Evolutionary conservation across 2,329 filamentous ascomycete species (phyloP).

Genomic region (Trichoderma semiorbis): DNA sequence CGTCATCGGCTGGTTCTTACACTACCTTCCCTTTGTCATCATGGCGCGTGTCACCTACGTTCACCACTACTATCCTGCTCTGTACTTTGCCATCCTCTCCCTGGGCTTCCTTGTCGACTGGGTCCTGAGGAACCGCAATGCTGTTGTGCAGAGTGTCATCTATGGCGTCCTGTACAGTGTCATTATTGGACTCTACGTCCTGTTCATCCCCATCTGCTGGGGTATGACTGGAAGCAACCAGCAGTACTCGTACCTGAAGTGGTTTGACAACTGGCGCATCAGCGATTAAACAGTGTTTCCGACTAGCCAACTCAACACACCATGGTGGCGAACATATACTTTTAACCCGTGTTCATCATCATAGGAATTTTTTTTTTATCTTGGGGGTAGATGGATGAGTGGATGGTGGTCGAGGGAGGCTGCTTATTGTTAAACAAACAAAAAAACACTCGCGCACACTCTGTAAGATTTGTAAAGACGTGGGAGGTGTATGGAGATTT

Average conservation of each 20-base stretch:
- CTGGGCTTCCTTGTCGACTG: slow-evolving; percentile 89
- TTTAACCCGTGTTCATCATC: not conserved
- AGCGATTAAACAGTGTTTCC: slow-evolving; percentile 50
- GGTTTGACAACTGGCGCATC: slow-evolving; percentile 85
- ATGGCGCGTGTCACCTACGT: slow-evolving; percentile 99
- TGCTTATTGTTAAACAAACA: not conserved
- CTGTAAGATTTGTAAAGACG: slow-evolving; percentile 20
- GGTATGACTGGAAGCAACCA: slow-evolving; percentile 85
- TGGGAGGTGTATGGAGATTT: slow-evolving; percentile 20
- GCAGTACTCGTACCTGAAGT: slow-evolving; percentile 89
- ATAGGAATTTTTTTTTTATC: not conserved
- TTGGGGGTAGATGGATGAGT: not conserved
- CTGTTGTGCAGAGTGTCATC: slow-evolving; percentile 61
- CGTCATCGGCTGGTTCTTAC: slow-evolving; percentile 88
- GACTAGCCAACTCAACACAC: not conserved
- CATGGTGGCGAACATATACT: not conserved
- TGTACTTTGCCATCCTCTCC: slow-evolving; percentile 92
- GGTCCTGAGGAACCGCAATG: slow-evolving; percentile 65
- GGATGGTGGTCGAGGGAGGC: slow-evolving; percentile 1
- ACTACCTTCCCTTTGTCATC: slow-evolving; percentile 91
- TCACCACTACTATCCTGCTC: slow-evolving; percentile 96
- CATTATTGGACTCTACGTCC: slow-evolving; percentile 78
- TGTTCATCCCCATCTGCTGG: slow-evolving; percentile 93
- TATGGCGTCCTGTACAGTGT: slow-evolving; percentile 71
- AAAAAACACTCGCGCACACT: not conserved